These are phyloP conservation scores for Sicyos baderoa DNA, from an alignment of 306 rosid genomes.

Conservation along the genomic window DNA sequence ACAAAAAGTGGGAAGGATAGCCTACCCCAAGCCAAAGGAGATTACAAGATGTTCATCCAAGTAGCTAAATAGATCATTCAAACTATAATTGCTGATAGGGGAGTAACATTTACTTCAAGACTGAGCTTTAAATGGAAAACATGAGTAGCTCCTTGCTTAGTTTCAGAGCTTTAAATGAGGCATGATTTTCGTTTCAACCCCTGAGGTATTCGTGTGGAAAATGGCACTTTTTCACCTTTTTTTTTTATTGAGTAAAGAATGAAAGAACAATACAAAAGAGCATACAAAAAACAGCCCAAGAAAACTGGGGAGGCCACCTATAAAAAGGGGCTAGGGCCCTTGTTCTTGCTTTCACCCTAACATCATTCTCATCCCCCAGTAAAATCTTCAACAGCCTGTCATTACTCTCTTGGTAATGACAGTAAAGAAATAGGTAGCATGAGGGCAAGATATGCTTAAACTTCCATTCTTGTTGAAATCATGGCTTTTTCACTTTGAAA, in stretches of 20 bases:
- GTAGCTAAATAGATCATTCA: background rate
- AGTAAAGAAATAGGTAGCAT: slow-evolving; percentile 60
- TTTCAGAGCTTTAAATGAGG: slow-evolving; percentile 43
- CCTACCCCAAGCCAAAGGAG: background rate
- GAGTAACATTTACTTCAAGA: background rate
- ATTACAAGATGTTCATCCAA: background rate
- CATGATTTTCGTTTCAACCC: too few relatives aligned
- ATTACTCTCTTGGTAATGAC: slow-evolving; percentile 44
- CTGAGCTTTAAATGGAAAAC: slow-evolving; percentile 40
- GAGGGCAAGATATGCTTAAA: slow-evolving; percentile 52
- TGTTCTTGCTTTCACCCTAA: slow-evolving; percentile 16
- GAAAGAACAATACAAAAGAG: too few relatives aligned
- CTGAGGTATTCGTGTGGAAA: slow-evolving; percentile 73
- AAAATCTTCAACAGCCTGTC: slow-evolving; percentile 39
- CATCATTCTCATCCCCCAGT: slow-evolving; percentile 46
- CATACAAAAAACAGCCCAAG: too few relatives aligned
- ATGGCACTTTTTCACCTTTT: slow-evolving; percentile 33
- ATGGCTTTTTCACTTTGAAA: background rate
- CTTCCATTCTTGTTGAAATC: background rate
- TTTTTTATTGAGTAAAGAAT: too few relatives aligned
- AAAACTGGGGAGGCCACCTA: too few relatives aligned
- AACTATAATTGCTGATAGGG: background rate
- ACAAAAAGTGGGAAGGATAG: background rate
- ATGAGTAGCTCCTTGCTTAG: slow-evolving; percentile 44
- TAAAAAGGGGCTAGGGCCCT: too few relatives aligned